Evolutionary conservation across 148 eudicot genomes (phyloP).

Genomic region (Vaccinium darrowii): DNA sequence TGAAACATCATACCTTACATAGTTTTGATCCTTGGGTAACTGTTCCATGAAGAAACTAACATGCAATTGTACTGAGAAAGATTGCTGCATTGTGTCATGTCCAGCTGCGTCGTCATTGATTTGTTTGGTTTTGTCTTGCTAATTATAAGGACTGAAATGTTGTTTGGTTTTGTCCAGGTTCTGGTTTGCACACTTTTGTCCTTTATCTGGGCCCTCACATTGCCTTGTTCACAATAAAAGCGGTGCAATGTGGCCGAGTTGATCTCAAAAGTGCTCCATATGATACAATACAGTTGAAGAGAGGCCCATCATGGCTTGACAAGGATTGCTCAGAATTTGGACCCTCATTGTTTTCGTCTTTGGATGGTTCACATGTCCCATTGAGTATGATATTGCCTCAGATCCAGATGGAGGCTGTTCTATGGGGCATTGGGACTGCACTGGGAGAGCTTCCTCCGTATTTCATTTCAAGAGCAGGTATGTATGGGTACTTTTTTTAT

Average conservation of each 20-base stretch:
- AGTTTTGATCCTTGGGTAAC: not conserved
- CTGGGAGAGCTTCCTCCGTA: slow-evolving; percentile 99
- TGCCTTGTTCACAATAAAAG: slow-evolving; percentile 90
- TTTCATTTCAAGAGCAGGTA: slow-evolving; percentile 97
- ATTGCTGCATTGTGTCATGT: not conserved
- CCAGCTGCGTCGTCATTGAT: not conserved
- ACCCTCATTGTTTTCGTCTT: slow-evolving; percentile 58
- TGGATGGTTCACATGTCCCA: slow-evolving; percentile 63
- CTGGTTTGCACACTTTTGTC: slow-evolving; percentile 97
- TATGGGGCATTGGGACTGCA: slow-evolving; percentile 98
- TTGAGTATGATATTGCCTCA: slow-evolving; percentile 88
- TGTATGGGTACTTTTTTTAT: not conserved
- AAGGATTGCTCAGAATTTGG: slow-evolving; percentile 89
- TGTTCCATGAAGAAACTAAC: not conserved
- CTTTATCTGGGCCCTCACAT: slow-evolving; percentile 96
- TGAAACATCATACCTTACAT: not conserved
- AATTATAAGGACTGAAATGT: not conserved
- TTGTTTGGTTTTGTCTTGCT: not conserved
- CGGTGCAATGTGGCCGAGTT: slow-evolving; percentile 92
- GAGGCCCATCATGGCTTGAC: slow-evolving; percentile 87
- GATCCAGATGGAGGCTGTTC: slow-evolving; percentile 83
- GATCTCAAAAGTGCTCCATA: slow-evolving; percentile 92
- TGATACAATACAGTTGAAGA: slow-evolving; percentile 89
- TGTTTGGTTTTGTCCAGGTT: slow-evolving; percentile 48
- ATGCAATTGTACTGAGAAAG: not conserved